These are phyloP conservation scores for Kurtzmaniella natalensis DNA, from an alignment of 1,139 yeast genomes.

Conservation along the genomic window DNA sequence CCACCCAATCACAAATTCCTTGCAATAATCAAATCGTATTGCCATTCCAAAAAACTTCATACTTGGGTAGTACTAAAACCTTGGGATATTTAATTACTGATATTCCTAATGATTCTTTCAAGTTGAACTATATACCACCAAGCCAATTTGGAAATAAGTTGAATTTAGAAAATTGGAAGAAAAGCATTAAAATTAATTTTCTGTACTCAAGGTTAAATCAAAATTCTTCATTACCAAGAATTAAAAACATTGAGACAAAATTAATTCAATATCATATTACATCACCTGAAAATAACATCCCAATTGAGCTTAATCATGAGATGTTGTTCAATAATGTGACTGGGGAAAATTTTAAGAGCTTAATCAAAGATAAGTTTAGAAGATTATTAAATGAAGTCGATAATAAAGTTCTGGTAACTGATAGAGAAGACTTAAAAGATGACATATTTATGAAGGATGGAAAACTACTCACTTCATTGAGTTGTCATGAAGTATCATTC, in stretches of 20 bases:
- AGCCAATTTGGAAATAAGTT: background rate
- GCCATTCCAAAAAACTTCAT: background rate
- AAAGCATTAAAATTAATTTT: constrained; percentile 27
- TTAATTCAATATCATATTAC: constrained; percentile 3
- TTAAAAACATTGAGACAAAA: constrained; percentile 1
- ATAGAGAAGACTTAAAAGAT: too few species aligned
- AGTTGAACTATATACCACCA: constrained; percentile 7
- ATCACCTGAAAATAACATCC: constrained; percentile 2
- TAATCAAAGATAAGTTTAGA: constrained; percentile 2
- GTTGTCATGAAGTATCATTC: too few species aligned
- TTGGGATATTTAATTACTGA: constrained; percentile 16
- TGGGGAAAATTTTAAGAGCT: background rate
- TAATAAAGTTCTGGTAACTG: too few species aligned
- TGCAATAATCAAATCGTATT: background rate
- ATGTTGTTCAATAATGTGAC: constrained; percentile 5
- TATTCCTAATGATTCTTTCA: constrained; percentile 14
- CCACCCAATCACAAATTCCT: background rate
- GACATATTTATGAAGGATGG: background rate
- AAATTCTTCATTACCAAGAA: constrained; percentile 3
- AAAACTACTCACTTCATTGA: too few species aligned
- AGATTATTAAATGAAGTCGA: background rate
- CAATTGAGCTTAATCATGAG: constrained; percentile 6
- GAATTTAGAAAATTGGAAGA: constrained; percentile 20
- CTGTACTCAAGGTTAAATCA: constrained; percentile 10
- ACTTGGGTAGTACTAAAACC: background rate